Conservation (phyloP, 1,284 basidiomycete species). For the Meripilus lineatus region DNA sequence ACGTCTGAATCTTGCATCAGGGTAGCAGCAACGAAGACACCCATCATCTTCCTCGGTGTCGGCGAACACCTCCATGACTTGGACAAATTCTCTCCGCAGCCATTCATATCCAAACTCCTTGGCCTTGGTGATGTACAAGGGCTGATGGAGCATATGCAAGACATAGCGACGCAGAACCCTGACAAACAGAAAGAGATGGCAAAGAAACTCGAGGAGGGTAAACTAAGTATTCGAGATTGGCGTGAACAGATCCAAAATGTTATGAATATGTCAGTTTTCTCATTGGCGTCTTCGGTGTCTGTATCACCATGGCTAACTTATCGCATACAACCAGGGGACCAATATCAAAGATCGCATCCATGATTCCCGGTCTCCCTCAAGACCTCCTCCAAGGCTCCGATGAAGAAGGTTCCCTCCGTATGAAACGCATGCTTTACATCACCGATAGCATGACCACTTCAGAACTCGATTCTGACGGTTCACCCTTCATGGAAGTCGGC, state of each 20-base stretch:
- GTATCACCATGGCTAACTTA: constrained; percentile 4
- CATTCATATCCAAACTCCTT: constrained; percentile 95
- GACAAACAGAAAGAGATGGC: constrained; percentile 98
- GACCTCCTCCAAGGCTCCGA: constrained; percentile 87
- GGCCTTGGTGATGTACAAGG: constrained; percentile 97
- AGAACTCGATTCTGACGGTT: constrained; percentile 96
- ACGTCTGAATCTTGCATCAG: constrained; percentile 35
- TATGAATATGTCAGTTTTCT: constrained; percentile 85
- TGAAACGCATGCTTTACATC: constrained; percentile 99
- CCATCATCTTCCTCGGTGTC: constrained; percentile 98
- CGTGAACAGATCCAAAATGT: constrained; percentile 96
- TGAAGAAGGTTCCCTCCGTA: constrained; percentile 85
- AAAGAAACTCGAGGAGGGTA: constrained; percentile 96
- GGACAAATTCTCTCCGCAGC: constrained; percentile 92
- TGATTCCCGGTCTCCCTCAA: constrained; percentile 96
- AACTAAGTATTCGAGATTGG: constrained; percentile 96
- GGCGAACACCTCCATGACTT: constrained; percentile 97
- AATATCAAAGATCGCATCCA: constrained; percentile 95
- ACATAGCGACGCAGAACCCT: constrained; percentile 87
- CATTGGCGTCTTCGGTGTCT: constrained; percentile 4
- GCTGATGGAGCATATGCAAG: constrained; percentile 97
- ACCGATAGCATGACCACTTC: constrained; percentile 94
- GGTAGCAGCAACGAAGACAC: constrained; percentile 97
- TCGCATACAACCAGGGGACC: constrained; percentile 69
- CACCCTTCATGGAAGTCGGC: constrained; percentile 77